These are phyloP conservation scores for Podospora comata DNA, from an alignment of 495 filamentous ascomycete genomes.

Conservation along the genomic window DNA sequence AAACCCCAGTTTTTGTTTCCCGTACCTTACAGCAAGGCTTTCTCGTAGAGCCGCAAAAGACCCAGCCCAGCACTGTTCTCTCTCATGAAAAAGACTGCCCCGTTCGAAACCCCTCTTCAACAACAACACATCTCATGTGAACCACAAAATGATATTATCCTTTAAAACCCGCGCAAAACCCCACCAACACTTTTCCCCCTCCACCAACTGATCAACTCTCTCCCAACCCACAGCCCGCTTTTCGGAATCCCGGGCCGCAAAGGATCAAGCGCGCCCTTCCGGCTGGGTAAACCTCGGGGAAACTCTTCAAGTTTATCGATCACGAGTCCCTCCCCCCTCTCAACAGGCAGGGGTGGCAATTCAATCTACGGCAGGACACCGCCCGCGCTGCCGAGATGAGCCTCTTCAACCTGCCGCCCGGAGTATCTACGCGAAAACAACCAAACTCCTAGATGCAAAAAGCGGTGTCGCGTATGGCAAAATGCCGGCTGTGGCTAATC, in stretches of 20 bases:
- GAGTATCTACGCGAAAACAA: background rate
- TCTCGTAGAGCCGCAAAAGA: slow-evolving; percentile 1
- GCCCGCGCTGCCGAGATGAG: slow-evolving; percentile 21
- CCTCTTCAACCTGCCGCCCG: slow-evolving; percentile 19
- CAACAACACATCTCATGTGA: background rate
- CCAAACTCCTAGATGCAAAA: too few species aligned
- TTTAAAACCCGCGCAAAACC: background rate
- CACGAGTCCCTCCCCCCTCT: background rate
- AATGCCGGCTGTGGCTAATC: slow-evolving; percentile 25
- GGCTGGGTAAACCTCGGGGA: slow-evolving; percentile 24
- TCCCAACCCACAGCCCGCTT: background rate
- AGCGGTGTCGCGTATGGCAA: slow-evolving; percentile 10
- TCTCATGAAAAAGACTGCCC: background rate
- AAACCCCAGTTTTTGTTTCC: too few species aligned
- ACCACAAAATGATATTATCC: too few species aligned
- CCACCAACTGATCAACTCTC: slow-evolving; percentile 5
- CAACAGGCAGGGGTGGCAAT: background rate
- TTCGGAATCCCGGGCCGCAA: slow-evolving; percentile 19
- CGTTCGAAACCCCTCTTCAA: background rate
- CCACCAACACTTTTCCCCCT: slow-evolving; percentile 4
- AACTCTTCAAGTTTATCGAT: background rate
- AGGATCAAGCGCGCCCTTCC: slow-evolving; percentile 1
- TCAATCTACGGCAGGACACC: slow-evolving; percentile 15
- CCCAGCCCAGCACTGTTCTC: background rate
- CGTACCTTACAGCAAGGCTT: slow-evolving; percentile 14